Evolutionary conservation across 345 rosid genomes (phyloP).

Genomic region (Lepidium sativum): DNA sequence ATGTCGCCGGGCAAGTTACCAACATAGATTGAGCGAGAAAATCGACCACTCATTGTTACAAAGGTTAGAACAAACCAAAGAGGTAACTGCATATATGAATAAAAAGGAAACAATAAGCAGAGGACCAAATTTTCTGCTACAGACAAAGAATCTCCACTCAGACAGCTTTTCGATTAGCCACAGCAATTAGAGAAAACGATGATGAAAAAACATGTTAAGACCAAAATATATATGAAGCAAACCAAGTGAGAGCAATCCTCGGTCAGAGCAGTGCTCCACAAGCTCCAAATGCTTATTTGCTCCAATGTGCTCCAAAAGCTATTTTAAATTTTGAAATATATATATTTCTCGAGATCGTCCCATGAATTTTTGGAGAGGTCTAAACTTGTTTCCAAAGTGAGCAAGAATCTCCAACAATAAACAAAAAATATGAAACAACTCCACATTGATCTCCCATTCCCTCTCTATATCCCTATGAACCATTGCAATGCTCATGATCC

Average conservation of each 20-base stretch:
- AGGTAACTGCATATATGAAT: slow-evolving; percentile 14
- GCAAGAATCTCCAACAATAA: slow-evolving; percentile 69
- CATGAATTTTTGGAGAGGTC: slow-evolving; percentile 47
- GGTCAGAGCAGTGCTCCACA: slow-evolving; percentile 88
- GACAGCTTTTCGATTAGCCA: slow-evolving; percentile 22
- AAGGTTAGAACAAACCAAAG: slow-evolving; percentile 9
- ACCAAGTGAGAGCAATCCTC: slow-evolving; percentile 93
- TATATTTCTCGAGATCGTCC: slow-evolving; percentile 51
- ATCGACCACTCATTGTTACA: slow-evolving; percentile 82
- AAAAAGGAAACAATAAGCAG: slow-evolving; percentile 5
- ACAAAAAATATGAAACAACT: slow-evolving; percentile 49
- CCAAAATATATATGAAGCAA: slow-evolving; percentile 51
- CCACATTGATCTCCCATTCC: slow-evolving; percentile 85
- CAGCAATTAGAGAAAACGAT: slow-evolving; percentile 27
- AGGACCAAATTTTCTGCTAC: slow-evolving; percentile 12
- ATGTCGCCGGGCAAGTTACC: slow-evolving; percentile 94
- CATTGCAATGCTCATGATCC: slow-evolving; percentile 93
- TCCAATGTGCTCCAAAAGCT: slow-evolving; percentile 86
- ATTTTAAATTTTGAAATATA: slow-evolving; percentile 49
- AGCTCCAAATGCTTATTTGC: slow-evolving; percentile 77
- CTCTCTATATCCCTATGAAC: slow-evolving; percentile 85
- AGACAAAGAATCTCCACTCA: slow-evolving; percentile 23
- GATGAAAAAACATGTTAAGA: slow-evolving; percentile 26
- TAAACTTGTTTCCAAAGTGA: slow-evolving; percentile 53
- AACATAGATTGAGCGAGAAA: slow-evolving; percentile 93